These are phyloP conservation scores for Epipyxis sp. DNA, from an alignment of 108 stramenopile genomes.

Conservation along the genomic window DNA sequence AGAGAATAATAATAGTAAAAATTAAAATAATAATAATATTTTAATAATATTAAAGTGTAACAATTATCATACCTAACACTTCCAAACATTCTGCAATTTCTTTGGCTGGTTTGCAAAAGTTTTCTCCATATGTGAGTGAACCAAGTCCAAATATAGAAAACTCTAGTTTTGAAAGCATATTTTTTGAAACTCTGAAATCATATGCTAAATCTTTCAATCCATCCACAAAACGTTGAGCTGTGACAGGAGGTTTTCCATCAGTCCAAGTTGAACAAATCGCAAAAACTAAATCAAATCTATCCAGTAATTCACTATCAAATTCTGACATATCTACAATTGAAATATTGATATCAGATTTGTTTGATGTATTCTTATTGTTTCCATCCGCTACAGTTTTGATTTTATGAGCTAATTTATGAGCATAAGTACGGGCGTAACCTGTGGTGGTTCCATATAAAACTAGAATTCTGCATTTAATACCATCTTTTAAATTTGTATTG, in stretches of 20 bases:
- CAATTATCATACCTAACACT: not conserved
- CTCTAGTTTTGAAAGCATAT: not conserved
- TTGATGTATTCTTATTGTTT: too few species aligned
- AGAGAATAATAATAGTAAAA: too few species aligned
- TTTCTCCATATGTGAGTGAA: not conserved
- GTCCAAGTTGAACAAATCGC: conserved; percentile 17
- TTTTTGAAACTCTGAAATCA: conserved; percentile 10
- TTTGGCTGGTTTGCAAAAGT: not conserved
- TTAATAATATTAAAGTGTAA: too few species aligned
- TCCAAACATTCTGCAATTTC: not conserved
- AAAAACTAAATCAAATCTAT: conserved; percentile 2
- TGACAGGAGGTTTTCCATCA: not conserved
- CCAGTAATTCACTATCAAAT: not conserved
- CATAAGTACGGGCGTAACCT: too few species aligned
- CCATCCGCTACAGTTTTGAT: too few species aligned
- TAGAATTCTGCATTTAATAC: too few species aligned
- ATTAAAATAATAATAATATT: too few species aligned
- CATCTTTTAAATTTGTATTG: too few species aligned
- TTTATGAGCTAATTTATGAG: too few species aligned
- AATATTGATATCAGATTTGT: conserved; percentile 1
- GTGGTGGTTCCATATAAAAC: too few species aligned
- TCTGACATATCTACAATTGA: not conserved
- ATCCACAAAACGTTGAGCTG: not conserved
- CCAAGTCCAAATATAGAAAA: conserved; percentile 25
- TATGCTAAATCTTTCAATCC: not conserved